phyloP scores from a whole-genome alignment of 2,329 filamentous ascomycete genomes.

The Aspergillus thermomutatus region DNA sequence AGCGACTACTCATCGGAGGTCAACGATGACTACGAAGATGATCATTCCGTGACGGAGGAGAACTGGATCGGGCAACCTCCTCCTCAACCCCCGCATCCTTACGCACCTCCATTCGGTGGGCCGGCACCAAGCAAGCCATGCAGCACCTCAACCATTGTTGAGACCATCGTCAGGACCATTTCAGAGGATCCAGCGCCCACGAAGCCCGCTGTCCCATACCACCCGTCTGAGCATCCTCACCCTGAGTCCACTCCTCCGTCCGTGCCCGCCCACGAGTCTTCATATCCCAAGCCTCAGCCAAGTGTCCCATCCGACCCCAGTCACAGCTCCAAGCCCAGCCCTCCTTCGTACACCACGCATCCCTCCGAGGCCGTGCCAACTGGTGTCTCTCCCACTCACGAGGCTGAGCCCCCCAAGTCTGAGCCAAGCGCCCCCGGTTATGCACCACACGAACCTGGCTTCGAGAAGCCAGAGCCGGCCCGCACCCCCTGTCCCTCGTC shows the following conservation, averaged over 20 bases:
- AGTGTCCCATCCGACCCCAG: not conserved
- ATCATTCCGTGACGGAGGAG: constrained; percentile 18
- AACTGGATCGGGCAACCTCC: constrained; percentile 13
- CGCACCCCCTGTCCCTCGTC: not conserved
- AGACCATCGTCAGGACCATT: not conserved
- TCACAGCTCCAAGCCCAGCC: not conserved
- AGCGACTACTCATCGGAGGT: constrained; percentile 10
- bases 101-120: not conserved
- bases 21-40: constrained; percentile 19
- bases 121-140: not conserved
- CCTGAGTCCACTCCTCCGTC: too few relatives aligned
- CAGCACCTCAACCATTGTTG: not conserved
- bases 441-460: not conserved
- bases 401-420: not conserved
- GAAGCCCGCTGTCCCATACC: not conserved
- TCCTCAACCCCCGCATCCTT: not conserved
- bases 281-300: not conserved
- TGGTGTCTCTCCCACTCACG: not conserved
- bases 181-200: not conserved
- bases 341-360: not conserved
- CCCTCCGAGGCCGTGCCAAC: not conserved
- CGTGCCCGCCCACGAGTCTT: too few relatives aligned
- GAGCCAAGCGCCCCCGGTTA: not conserved
- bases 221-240: not conserved
- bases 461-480: not conserved